phyloP scores from a whole-genome alignment of 139 green algal genomes.

The Chlamydomonas incerta region DNA sequence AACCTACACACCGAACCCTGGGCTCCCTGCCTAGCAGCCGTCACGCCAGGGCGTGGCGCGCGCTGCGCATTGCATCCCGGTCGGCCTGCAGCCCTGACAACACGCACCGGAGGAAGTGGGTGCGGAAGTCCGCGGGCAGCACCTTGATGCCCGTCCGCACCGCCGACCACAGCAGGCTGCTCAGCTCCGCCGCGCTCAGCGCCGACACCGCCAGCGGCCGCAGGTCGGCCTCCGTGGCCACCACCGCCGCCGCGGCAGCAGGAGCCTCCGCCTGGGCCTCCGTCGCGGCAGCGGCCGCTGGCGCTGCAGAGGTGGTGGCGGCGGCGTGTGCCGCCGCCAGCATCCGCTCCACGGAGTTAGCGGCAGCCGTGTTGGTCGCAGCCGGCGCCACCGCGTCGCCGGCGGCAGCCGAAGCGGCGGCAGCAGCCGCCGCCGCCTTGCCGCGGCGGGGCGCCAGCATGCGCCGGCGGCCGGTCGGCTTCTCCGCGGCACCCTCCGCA shows the following conservation, averaged over 20 bases:
- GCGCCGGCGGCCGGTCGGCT: not conserved
- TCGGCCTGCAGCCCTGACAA: too few species aligned
- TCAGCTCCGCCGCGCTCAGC: slow-evolving; percentile 9
- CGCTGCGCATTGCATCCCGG: too few species aligned
- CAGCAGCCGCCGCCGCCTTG: not conserved
- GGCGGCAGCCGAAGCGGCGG: too few species aligned
- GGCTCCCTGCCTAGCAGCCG: too few species aligned
- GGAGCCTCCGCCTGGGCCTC: not conserved
- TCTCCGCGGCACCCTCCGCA: too few species aligned
- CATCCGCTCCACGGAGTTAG: not conserved
- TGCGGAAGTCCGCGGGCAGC: not conserved
- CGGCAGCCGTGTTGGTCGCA: too few species aligned
- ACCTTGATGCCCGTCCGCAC: slow-evolving; percentile 16
- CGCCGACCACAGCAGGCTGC: slow-evolving; percentile 26
- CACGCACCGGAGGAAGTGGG: slow-evolving; percentile 19
- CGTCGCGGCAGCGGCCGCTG: not conserved
- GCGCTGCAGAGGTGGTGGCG: not conserved
- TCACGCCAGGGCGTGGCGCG: too few species aligned
- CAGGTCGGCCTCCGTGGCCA: too few species aligned
- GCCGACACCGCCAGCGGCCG: not conserved
- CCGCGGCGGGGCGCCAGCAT: not conserved
- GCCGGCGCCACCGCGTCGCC: too few species aligned
- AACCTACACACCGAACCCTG: too few species aligned
- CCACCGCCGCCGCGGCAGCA: too few species aligned
- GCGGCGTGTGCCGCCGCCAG: not conserved